These are phyloP conservation scores for Skeletonema potamos DNA, from an alignment of 108 stramenopile genomes.

Conservation along the genomic window DNA sequence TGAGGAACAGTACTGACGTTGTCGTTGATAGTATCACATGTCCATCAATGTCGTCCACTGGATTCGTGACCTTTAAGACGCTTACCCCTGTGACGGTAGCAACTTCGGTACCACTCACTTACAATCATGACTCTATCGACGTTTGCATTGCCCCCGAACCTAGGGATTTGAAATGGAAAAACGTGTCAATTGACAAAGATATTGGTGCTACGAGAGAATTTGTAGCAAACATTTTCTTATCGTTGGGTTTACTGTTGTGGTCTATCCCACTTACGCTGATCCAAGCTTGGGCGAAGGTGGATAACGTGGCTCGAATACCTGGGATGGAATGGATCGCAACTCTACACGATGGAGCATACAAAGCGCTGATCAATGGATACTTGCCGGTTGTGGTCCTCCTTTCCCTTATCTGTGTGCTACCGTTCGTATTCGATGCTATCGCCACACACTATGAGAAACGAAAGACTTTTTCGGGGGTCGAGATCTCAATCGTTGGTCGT, in stretches of 20 bases:
- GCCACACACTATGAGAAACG: constrained; percentile 54
- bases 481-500: constrained; percentile 47
- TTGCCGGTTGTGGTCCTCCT: constrained; percentile 60
- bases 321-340: constrained; percentile 43
- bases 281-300: constrained; percentile 53
- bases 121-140: constrained; percentile 44
- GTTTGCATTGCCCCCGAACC: constrained; percentile 52
- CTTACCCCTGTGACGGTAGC: constrained; percentile 49
- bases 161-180: constrained; percentile 57
- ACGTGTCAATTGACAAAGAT: constrained; percentile 44
- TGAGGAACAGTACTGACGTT: constrained; percentile 40
- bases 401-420: constrained; percentile 50
- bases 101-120: constrained; percentile 45
- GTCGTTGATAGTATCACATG: constrained; percentile 51
- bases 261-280: constrained; percentile 54
- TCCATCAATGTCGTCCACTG: constrained; percentile 54
- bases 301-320: constrained; percentile 44
- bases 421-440: constrained; percentile 47
- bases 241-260: constrained; percentile 53
- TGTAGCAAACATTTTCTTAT: constrained; percentile 43
- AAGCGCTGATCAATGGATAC: constrained; percentile 55
- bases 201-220: constrained; percentile 34
- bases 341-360: constrained; percentile 24
- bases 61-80: constrained; percentile 63
- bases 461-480: constrained; percentile 51